These are phyloP conservation scores for Mucor mucedo DNA, from an alignment of 371 early-diverging fungal genomes.

Conservation along the genomic window DNA sequence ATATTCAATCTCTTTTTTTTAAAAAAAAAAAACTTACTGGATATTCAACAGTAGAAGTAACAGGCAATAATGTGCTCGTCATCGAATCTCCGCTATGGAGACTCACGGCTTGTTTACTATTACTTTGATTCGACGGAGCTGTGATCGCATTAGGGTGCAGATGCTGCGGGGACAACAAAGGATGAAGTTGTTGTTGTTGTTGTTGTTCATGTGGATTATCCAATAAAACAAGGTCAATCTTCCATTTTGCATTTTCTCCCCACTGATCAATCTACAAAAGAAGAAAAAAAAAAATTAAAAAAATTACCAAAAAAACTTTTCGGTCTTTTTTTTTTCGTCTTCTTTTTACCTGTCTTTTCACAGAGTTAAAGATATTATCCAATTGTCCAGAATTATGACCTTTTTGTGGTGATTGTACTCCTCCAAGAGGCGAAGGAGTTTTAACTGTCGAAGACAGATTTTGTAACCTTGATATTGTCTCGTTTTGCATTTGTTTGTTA, in stretches of 20 bases:
- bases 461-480: constrained; percentile 22
- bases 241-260: constrained; percentile 49
- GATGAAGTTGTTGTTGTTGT: constrained; percentile 12
- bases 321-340: background rate
- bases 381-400: constrained; percentile 19
- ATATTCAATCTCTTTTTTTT: background rate
- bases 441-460: constrained; percentile 22
- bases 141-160: constrained; percentile 29
- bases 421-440: constrained; percentile 22
- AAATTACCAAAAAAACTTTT: background rate
- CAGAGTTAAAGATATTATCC: constrained; percentile 31
- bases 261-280: constrained; percentile 36
- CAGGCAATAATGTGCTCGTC: constrained; percentile 14
- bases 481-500: constrained; percentile 19
- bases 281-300: background rate
- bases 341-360: constrained; percentile 27
- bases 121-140: constrained; percentile 13
- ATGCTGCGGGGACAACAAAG: constrained; percentile 33
- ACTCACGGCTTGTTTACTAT: background rate
- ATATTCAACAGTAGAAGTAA: constrained; percentile 29
- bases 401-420: background rate
- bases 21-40: constrained; percentile 24
- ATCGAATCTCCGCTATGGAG: constrained; percentile 15
- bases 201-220: constrained; percentile 29
- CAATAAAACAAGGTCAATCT: constrained; percentile 39